Conservation (phyloP, 2,329 filamentous ascomycete species). For the Sporothrix brasiliensis region DNA sequence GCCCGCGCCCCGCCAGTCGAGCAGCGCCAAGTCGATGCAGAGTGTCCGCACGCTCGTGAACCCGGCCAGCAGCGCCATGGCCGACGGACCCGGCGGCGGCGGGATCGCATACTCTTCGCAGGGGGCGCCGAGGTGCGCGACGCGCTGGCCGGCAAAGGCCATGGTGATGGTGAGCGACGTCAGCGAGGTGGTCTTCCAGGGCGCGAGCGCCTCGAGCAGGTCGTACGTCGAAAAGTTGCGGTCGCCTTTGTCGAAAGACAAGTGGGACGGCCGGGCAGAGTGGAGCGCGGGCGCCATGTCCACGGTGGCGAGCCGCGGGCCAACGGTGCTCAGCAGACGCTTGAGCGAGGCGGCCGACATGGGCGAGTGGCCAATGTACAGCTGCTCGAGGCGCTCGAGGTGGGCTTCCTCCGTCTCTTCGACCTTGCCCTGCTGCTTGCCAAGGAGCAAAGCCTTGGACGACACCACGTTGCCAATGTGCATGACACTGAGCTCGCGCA, state of each 20-base stretch:
- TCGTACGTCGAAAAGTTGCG: background rate
- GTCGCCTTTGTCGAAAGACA: background rate
- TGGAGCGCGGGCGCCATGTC: background rate
- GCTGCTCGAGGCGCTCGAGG: background rate
- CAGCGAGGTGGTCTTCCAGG: background rate
- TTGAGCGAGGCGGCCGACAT: background rate
- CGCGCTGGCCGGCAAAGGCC: background rate
- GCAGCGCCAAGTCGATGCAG: background rate
- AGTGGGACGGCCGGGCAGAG: background rate
- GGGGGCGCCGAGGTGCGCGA: background rate
- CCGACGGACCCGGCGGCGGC: background rate
- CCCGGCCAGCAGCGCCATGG: background rate
- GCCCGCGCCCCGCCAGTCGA: background rate
- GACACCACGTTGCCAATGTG: background rate
- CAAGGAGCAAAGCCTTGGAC: background rate
- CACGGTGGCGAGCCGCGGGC: background rate
- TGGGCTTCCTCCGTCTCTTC: background rate
- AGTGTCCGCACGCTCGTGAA: background rate
- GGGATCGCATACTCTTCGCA: no score
- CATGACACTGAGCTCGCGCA: background rate
- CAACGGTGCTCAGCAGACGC: background rate
- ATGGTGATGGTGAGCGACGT: background rate
- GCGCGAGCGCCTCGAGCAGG: background rate
- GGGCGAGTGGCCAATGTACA: background rate
- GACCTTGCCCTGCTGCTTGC: no score